phyloP scores from a whole-genome alignment of 345 rosid genomes.

The Brassica rapa region DNA sequence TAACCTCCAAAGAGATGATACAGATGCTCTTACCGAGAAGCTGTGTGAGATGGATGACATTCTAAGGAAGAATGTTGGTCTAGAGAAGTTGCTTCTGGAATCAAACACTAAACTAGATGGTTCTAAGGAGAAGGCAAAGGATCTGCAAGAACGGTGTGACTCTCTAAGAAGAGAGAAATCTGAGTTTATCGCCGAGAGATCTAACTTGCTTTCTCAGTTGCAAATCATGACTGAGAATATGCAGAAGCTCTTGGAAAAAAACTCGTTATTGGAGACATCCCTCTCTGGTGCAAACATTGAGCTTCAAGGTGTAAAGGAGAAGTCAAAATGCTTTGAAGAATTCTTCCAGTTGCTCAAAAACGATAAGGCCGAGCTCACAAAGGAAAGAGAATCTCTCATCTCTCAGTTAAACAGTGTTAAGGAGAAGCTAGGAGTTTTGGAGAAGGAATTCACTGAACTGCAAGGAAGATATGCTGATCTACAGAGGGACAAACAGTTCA shows the following conservation, averaged over 20 bases:
- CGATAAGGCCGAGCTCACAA: constrained; percentile 64
- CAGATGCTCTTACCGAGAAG: constrained; percentile 51
- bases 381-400: constrained; percentile 57
- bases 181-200: constrained; percentile 65
- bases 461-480: constrained; percentile 63
- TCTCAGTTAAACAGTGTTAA: constrained; percentile 62
- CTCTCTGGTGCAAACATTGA: constrained; percentile 69
- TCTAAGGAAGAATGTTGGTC: constrained; percentile 54
- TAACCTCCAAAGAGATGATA: constrained; percentile 52
- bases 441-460: constrained; percentile 61
- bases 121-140: constrained; percentile 55
- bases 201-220: constrained; percentile 76
- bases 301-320: constrained; percentile 68
- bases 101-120: constrained; percentile 72
- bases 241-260: constrained; percentile 70
- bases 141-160: constrained; percentile 62
- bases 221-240: constrained; percentile 71
- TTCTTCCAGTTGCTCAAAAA: constrained; percentile 64
- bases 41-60: constrained; percentile 55
- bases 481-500: constrained; percentile 67
- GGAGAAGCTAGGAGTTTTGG: constrained; percentile 63
- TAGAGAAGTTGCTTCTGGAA: constrained; percentile 73
- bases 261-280: constrained; percentile 55
- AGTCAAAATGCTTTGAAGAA: constrained; percentile 73
- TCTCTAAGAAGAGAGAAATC: constrained; percentile 73